phyloP scores from a whole-genome alignment of 2,329 filamentous ascomycete genomes.

The Incumbomyces lentus region DNA sequence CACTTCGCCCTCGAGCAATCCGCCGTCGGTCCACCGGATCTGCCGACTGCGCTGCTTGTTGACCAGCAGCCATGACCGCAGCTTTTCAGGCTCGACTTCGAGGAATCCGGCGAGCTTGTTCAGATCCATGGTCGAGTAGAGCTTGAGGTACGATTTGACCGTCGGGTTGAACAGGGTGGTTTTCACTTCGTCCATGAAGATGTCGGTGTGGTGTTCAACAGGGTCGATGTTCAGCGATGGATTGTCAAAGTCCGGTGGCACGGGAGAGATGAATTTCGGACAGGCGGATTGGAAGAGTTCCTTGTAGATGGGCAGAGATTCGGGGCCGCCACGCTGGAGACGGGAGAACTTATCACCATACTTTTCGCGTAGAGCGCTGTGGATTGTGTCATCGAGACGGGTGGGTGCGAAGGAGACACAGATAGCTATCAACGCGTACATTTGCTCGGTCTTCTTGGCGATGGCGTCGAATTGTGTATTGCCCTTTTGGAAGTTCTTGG shows the following conservation, averaged over 20 bases:
- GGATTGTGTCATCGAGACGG: slow-evolving; percentile 95
- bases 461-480: slow-evolving; percentile 83
- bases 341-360: slow-evolving; percentile 96
- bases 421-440: slow-evolving; percentile 98
- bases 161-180: slow-evolving; percentile 96
- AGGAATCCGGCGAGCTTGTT: slow-evolving; percentile 97
- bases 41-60: slow-evolving; percentile 99
- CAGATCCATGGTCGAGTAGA: slow-evolving; percentile 99
- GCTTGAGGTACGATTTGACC: slow-evolving; percentile 94
- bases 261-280: slow-evolving; percentile 98
- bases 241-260: slow-evolving; percentile 95
- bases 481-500: slow-evolving; percentile 99
- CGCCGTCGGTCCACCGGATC: slow-evolving; percentile 83
- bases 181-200: slow-evolving; percentile 99
- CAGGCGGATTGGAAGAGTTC: slow-evolving; percentile 96
- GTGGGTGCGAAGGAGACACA: slow-evolving; percentile 97
- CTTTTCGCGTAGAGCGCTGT: slow-evolving; percentile 95
- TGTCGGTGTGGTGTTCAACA: slow-evolving; percentile 87
- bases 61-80: slow-evolving; percentile 85
- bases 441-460: slow-evolving; percentile 99
- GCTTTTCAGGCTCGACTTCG: slow-evolving; percentile 90
- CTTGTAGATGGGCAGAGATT: slow-evolving; percentile 92
- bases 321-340: slow-evolving; percentile 90
- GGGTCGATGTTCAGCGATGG: slow-evolving; percentile 92
- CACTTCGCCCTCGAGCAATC: slow-evolving; percentile 80